phyloP scores from a whole-genome alignment of 2,329 filamentous ascomycete species.

The Exophiala phaeomuriformis region DNA sequence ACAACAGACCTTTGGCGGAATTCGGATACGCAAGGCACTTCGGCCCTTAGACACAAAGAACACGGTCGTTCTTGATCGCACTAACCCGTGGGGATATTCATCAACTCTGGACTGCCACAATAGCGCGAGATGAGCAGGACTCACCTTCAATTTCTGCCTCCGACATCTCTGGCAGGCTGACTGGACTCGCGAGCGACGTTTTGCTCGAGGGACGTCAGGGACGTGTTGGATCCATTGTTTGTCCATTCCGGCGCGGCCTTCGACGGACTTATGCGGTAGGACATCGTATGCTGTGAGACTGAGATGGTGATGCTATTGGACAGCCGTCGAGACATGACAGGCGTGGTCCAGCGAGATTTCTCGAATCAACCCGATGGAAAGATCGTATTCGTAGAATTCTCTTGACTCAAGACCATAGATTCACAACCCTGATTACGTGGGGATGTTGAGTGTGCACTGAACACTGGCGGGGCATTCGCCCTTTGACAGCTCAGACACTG shows the following conservation, averaged over 20 bases:
- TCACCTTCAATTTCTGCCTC: constrained; percentile 29
- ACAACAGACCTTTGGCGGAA: constrained; percentile 6
- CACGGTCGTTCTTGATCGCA: constrained; percentile 32
- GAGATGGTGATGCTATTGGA: not conserved
- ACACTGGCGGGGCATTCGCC: no score
- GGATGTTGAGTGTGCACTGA: no score
- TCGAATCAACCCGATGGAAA: no score
- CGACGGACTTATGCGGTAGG: not conserved
- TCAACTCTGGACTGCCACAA: not conserved
- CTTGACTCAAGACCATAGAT: no score
- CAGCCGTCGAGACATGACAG: no score
- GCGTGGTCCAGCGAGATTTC: no score
- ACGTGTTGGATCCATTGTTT: constrained; percentile 41
- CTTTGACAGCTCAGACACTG: no score
- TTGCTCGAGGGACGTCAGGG: constrained; percentile 64
- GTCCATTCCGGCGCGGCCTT: constrained; percentile 4
- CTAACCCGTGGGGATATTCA: constrained; percentile 11
- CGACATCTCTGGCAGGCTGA: constrained; percentile 29
- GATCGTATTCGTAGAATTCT: no score
- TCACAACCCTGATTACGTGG: no score
- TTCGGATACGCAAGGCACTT: constrained; percentile 24
- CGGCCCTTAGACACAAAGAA: constrained; percentile 29
- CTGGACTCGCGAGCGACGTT: constrained; percentile 59
- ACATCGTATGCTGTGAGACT: not conserved
- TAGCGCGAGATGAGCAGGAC: no score